phyloP scores from a whole-genome alignment of 345 rosid genomes.

The Eucalyptus guilfoylei region DNA sequence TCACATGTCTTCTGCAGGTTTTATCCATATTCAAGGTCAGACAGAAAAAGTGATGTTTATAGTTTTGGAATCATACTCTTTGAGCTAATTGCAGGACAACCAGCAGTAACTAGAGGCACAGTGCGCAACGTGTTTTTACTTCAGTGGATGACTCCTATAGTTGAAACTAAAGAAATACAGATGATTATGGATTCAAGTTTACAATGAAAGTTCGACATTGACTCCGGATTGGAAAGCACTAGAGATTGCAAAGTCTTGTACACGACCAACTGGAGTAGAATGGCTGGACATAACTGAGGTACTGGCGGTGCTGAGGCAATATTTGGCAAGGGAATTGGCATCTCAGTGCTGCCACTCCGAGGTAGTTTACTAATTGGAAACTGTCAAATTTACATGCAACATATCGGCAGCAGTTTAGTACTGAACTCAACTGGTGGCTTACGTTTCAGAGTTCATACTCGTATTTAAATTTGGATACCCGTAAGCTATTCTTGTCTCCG shows the following conservation, averaged over 20 bases:
- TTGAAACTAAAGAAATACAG: slow-evolving; percentile 22
- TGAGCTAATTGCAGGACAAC: slow-evolving; percentile 33
- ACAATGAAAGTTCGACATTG: slow-evolving; percentile 5
- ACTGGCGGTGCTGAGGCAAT: neutral
- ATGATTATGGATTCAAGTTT: slow-evolving; percentile 27
- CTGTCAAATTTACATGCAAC: neutral
- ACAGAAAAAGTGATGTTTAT: no score
- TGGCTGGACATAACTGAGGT: neutral
- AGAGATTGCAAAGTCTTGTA: neutral
- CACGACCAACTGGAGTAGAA: neutral
- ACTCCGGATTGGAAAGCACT: slow-evolving; percentile 27
- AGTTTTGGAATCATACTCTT: slow-evolving; percentile 43
- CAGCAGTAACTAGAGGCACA: slow-evolving; percentile 14
- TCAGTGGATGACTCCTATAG: slow-evolving; percentile 18
- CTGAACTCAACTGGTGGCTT: neutral
- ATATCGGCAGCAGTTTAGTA: neutral
- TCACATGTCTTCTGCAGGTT: neutral
- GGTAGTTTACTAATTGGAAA: neutral
- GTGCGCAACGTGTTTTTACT: slow-evolving; percentile 15
- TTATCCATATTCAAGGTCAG: neutral
- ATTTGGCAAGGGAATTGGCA: neutral
- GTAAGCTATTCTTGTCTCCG: no score
- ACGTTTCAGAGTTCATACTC: neutral
- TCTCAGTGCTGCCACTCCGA: neutral
- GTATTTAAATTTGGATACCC: neutral